Base-by-base conservation (phyloP, 148 eudicot species). In the Polygonum aviculare region DNA sequence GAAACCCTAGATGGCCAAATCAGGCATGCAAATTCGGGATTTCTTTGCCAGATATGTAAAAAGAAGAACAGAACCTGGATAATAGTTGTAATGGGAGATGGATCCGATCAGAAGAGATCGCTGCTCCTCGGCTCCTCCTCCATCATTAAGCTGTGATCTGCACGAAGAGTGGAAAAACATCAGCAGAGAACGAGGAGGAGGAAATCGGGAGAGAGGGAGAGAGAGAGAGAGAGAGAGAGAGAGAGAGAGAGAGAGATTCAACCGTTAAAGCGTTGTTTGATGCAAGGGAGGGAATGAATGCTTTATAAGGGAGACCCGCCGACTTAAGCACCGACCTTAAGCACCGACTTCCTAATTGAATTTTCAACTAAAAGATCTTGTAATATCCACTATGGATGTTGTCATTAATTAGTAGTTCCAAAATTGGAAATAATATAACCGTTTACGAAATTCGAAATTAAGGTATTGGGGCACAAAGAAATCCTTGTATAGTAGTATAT, bases 21-120 rank as follows among this genome's bases (percentile, higher is more conserved):
- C 75, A 72, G 54, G 52, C 36, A 12, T 2, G 9, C 9, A 75
- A 8, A 60, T n/a, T 40, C 35, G 2, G 67, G 60, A 40, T 2
- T 51, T 26, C 47, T 65, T 44, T 72, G 21, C 72, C 38, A 67
- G 19, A 12, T 19, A 19, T 40, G 50, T 22, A n/a, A 62, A 62
- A 19, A 70, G 40, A 71, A 26, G 41, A 40, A 26, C 6, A 10
- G 5, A 40, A 90, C 90, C 90, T 88, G 83, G 74, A 11, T 88
- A 91, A 1, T 88, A 86, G 10, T 85, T 80, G 77, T 87, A 86
- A 40, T 59, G 77, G 45, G 93, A 76, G 73, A 86, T 78, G 44
- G 87, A 82, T 51, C 82, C 22, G 14, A 90, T 84, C 62, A 88
- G 80, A 62, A 80, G 80, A 41, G 88, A 75, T 50, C 78, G 79